Evolutionary conservation across 1,284 basidiomycete genomes (phyloP), one percentile per base, ranked within the genome.

Genomic region (Moesziomyces globuligerus): DNA sequence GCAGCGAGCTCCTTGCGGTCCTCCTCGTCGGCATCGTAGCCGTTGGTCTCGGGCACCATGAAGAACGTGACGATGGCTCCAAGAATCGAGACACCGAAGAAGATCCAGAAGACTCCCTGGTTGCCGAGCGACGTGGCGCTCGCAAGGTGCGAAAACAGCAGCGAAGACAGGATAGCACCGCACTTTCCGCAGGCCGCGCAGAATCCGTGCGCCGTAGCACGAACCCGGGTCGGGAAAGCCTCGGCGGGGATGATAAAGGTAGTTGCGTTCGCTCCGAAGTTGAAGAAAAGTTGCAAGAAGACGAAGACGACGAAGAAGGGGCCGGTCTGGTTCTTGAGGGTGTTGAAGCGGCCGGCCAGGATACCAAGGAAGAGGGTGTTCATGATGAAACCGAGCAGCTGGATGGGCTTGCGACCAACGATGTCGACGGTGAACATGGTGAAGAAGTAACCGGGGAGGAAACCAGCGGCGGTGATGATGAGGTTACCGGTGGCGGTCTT

Each of bases 261-360:
- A 0, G 91, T 93, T 0, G 88, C 88, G 83, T 92, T 93, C 48
- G 91, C 89, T 0, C 91, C 91, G 20, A 66, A 78, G 69, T 83
- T 83, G 73, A 83, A 83, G 58, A 75, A 76, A 50, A 79, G 74
- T 50, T 81, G 88, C 65, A 89, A 85, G 24, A 91, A 83, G 81
- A 90, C 91, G 84, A 90, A 91, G 29, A 91, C 85, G 84, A 90
- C 88, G 47, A 91, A 89, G 83, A 92, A 91, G 3, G 87, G 85
- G 36, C 67, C 88, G 71, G 88, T 88, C 64, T 84, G 61, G 60
- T 54, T 24, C 62, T 68, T 64, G 52, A 78, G 71, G 18, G n/a
- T 18, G 65, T 79, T 36, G 67, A 76, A 81, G 39, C 52, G 55
- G 40, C 81, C 82, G 29, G 72, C 82, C 11, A 83, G 66, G 72